Evolutionary conservation across 495 filamentous ascomycete species (phyloP).

Genomic region (Lineolata rhizophorae): DNA sequence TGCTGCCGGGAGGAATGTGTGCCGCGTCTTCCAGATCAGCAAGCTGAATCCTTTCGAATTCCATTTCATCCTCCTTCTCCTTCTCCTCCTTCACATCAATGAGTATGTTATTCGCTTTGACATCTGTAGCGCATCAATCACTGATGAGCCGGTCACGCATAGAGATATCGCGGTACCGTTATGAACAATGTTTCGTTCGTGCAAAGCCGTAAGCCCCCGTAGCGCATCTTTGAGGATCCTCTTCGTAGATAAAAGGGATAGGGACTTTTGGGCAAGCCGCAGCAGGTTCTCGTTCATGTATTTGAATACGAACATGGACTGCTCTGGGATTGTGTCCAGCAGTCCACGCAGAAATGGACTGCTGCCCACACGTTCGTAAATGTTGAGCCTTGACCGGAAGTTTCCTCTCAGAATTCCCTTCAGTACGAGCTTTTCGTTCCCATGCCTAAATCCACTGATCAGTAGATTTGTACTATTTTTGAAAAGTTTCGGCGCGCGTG

Average conservation of each 20-base stretch:
- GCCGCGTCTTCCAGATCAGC: not conserved
- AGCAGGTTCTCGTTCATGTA: constrained; percentile 25
- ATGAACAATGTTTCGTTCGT: constrained; percentile 27
- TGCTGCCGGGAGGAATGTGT: not conserved
- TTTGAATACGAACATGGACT: constrained; percentile 26
- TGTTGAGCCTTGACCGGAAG: too few relatives aligned
- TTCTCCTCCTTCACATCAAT: not conserved
- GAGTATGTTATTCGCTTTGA: not conserved
- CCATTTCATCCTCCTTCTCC: not conserved
- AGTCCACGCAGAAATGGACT: too few relatives aligned
- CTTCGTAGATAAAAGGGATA: constrained; percentile 19
- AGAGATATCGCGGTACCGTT: constrained; percentile 9
- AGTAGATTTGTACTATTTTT: too few relatives aligned
- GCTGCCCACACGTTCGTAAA: too few relatives aligned
- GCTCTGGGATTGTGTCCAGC: constrained; percentile 25
- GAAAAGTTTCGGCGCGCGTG: too few relatives aligned
- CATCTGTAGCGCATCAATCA: not conserved
- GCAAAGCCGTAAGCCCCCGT: constrained; percentile 22
- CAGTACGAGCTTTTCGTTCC: too few relatives aligned
- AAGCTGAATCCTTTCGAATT: not conserved
- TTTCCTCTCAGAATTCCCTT: too few relatives aligned
- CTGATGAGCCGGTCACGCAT: not conserved
- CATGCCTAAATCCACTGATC: too few relatives aligned
- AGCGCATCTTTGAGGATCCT: constrained; percentile 23
- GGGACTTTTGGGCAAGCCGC: constrained; percentile 20